These are phyloP conservation scores for Corylus avellana DNA, from an alignment of 306 rosid genomes.

Conservation along the genomic window DNA sequence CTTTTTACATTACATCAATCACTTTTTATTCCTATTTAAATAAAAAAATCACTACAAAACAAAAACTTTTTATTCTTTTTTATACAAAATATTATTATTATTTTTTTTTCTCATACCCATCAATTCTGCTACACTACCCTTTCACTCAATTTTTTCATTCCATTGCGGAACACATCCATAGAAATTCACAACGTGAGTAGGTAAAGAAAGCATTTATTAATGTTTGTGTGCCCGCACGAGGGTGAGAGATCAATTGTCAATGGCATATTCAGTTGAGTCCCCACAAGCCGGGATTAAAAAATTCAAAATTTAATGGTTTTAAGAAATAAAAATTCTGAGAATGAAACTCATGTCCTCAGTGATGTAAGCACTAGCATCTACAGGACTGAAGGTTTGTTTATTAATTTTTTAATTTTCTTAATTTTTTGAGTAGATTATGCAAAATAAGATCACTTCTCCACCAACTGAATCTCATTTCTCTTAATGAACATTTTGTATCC, in stretches of 20 bases:
- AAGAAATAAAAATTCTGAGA: constrained; percentile 26
- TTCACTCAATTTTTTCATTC: too few species aligned
- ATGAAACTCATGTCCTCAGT: constrained; percentile 27
- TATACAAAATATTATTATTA: too few species aligned
- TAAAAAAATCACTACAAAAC: too few species aligned
- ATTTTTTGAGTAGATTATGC: constrained; percentile 25
- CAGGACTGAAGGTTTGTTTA: constrained; percentile 1
- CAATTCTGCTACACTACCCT: too few species aligned
- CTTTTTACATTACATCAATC: too few species aligned
- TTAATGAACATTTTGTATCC: constrained; percentile 34
- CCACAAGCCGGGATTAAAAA: constrained; percentile 27
- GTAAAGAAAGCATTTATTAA: not conserved
- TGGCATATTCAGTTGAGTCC: constrained; percentile 23
- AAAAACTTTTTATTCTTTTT: too few species aligned
- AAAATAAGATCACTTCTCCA: constrained; percentile 44
- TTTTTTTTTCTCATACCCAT: too few species aligned
- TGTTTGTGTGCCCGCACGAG: not conserved
- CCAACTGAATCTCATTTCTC: constrained; percentile 43
- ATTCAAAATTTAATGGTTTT: not conserved
- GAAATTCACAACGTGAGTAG: not conserved
- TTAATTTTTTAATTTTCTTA: not conserved
- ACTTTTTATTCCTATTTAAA: too few species aligned
- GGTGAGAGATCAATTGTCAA: constrained; percentile 18
- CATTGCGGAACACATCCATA: too few species aligned
- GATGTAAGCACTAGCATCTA: constrained; percentile 14